Conservation (phyloP, 139 green algal genomes). For the Chlorella sp. region DNA sequence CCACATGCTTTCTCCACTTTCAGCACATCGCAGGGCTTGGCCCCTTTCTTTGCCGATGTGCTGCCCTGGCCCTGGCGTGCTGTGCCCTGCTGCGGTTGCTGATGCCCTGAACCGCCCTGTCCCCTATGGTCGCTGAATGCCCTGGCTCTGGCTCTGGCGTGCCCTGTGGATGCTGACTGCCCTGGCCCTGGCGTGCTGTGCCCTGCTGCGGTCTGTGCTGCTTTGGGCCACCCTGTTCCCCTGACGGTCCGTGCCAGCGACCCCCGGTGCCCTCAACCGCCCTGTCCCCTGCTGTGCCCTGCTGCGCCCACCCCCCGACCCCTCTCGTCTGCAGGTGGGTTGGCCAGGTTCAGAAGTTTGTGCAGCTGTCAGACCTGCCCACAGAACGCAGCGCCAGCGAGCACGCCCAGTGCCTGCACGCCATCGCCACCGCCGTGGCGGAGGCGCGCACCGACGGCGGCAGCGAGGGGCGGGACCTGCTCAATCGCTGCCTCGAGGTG, state of each 20-base stretch:
- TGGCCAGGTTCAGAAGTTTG: neutral
- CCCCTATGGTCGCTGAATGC: too few relatives aligned
- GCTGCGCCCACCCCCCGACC: neutral
- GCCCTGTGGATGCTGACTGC: too few relatives aligned
- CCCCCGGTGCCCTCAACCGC: too few relatives aligned
- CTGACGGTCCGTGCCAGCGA: neutral
- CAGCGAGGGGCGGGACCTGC: neutral
- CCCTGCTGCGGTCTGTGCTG: neutral
- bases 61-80: too few relatives aligned
- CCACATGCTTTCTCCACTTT: too few relatives aligned
- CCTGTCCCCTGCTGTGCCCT: neutral
- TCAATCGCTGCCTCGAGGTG: constrained; percentile 12
- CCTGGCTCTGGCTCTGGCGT: too few relatives aligned
- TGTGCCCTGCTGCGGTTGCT: neutral
- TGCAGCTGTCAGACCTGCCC: constrained; percentile 20
- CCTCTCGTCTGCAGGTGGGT: constrained; percentile 15
- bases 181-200: too few relatives aligned
- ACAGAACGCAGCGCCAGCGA: neutral
- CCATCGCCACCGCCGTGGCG: neutral
- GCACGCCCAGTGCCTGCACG: neutral
- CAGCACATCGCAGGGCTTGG: too few relatives aligned
- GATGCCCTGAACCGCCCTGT: too few relatives aligned
- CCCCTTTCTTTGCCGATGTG: too few relatives aligned
- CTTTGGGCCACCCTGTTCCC: too few relatives aligned
- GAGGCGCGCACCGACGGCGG: neutral